Base-by-base conservation (phyloP, 2,329 filamentous ascomycete genomes). In the Capronia epimyces region DNA sequence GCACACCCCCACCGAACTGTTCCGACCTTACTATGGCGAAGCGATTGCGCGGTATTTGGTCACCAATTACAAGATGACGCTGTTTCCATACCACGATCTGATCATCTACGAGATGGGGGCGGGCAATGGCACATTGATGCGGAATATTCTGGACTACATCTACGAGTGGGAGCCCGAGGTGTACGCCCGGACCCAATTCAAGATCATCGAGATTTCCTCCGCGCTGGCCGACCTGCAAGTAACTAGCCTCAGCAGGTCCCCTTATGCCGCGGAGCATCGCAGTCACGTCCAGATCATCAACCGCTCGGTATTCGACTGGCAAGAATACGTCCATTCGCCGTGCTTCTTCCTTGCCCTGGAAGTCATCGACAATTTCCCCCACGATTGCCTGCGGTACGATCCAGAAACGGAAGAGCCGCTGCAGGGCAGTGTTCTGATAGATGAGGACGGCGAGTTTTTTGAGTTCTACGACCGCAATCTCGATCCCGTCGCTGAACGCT, bases 31-130 rank as follows among this genome's bases (percentile, higher is more conserved):
- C 71, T 98, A 98, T 67, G 94, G 91, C 65, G 90, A 98, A 75
- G 88, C 93, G 27, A 88, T 98, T 60, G 93, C 91, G n/a, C 84
- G 91, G 16, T 96, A 97, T 68, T 81, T 98, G 39, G 84, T 97
- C 60, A 84, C 88, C 60, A 96, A 98, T 73, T 98, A 98, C 78
- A 89, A 93, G 67, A 81, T 96, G 66, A 88, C 87, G 39, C 81
- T 89, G 49, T 97, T 93, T 67, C 93, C 93, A 2, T 96, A 97
- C 74, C 84, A 96, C 70, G 93, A 98, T 70, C 80, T 98, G 46
- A 87, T 95, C 63, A 94, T 98, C 68, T 98, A 96, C 78, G 93
- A 98, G 69, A 95, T 98, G 86, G 93, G 93, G 46, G 93, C 93
- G 32, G 93, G 93, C 62, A 91, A 95, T 63, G 93, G 93, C 56